Conservation (phyloP, 768 basidiomycete species). For the Suillus discolor region DNA sequence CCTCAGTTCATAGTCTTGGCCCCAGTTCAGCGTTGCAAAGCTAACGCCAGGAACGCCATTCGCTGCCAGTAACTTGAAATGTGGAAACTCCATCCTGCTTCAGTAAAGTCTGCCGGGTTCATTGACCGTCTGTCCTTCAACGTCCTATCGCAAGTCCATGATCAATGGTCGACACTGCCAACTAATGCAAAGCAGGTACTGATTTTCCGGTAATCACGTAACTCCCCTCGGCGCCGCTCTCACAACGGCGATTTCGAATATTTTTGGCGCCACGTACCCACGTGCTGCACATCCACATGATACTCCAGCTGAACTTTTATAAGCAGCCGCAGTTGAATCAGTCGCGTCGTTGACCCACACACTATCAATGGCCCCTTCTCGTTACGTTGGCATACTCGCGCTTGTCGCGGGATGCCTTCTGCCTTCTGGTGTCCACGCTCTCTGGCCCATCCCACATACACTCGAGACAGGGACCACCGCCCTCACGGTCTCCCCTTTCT, state of each 20-base stretch:
- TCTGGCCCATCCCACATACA: conserved; percentile 37
- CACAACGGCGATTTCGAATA: conserved; percentile 10
- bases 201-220: not conserved
- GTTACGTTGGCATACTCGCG: conserved; percentile 12
- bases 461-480: conserved; percentile 29
- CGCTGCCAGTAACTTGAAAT: not conserved
- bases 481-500: conserved; percentile 28
- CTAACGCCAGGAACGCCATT: not conserved
- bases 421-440: conserved; percentile 13
- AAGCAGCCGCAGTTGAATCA: not conserved
- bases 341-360: not conserved
- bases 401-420: conserved; percentile 15
- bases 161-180: not conserved
- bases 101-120: not conserved
- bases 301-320: not conserved
- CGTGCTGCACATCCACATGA: not conserved
- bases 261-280: not conserved
- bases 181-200: not conserved
- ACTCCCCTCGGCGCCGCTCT: not conserved
- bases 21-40: not conserved
- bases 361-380: conserved; percentile 10
- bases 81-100: not conserved
- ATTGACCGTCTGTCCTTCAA: not conserved
- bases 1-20: too few relatives aligned
- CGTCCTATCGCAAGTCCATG: not conserved